Base-by-base conservation (phyloP, 306 rosid genomes). In the Gillenia trifoliata region DNA sequence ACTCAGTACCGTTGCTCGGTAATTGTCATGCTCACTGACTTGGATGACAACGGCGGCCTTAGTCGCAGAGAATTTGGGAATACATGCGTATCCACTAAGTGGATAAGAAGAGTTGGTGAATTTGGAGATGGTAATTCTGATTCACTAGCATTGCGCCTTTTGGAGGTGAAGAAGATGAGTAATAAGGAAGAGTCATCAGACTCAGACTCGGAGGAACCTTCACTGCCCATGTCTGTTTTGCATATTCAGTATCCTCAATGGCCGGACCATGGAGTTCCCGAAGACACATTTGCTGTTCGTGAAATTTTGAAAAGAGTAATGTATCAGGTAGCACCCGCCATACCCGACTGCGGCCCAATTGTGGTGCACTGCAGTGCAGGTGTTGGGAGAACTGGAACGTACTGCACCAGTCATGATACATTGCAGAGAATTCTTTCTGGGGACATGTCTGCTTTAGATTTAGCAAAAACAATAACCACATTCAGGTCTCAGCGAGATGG, bases 281-380 rank as follows among this genome's bases (percentile, higher is more conserved):
- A 40, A 12, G 89, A 90, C 83, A 92, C 96, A 15, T 33, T 31
- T 73, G 84, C 89, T 66, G 95, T 88, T 55, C 97, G 93, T 72
- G 89, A 86, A 81, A 86, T 92, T 65, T 82, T 90, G 73, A 91
- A 80, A 86, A 84, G 95, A 38, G 41, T 38, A 77, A 71, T 83
- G 66, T 85, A 81, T 78, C 88, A 76, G 23, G 74, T 88, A 28
- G 3, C 41, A 38, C 11, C 90, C 93, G 8, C 84, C 93, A 25
- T 77, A 79, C 73, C 68, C 83, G 45, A 40, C 4, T 40, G 4
- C 76, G 99, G 99, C 74, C 96, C 97, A 55, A 81, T 90, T 75
- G 95, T 86, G 78, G 93, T 92, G 82, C 99, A 92, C 80, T 94
- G 96, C 96, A 94, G 99, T 85, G 99, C 99, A 92, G 96, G 97